A percentile compares a stretch with the other conserved stretches of the same genome.
These are phyloP conservation scores for Haplosporangium sp. DNA, from an alignment of 371 early-diverging fungal genomes.

Conservation along the genomic window DNA sequence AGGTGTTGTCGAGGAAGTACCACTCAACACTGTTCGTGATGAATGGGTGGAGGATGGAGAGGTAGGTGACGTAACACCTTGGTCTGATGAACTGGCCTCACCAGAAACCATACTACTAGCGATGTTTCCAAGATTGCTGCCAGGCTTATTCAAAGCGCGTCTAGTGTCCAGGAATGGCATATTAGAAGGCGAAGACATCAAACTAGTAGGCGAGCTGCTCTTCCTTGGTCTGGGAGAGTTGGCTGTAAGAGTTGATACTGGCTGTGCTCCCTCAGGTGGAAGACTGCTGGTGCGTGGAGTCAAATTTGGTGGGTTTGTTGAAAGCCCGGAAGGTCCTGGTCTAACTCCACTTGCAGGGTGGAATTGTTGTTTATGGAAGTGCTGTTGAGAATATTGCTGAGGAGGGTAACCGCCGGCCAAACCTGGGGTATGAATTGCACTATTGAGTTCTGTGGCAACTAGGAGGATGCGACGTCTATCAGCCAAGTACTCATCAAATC, in stretches of 20 bases:
- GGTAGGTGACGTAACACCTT: conserved; percentile 13
- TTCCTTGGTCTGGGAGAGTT: conserved; percentile 41
- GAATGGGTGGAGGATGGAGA: conserved; percentile 12
- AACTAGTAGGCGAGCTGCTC: conserved; percentile 51
- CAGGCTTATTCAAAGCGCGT: conserved; percentile 12
- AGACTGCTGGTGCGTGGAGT: conserved; percentile 16
- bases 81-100: conserved; percentile 8
- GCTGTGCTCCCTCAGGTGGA: conserved; percentile 10
- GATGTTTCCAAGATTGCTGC: not conserved
- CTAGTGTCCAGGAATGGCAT: conserved; percentile 40
- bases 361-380: conserved; percentile 29
- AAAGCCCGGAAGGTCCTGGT: conserved; percentile 1
- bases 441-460: conserved; percentile 58
- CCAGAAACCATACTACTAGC: conserved; percentile 1
- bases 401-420: conserved; percentile 14
- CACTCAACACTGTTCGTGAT: conserved; percentile 5
- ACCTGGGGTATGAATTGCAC: conserved; percentile 52
- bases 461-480: conserved; percentile 68
- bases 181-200: conserved; percentile 53
- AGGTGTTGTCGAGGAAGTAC: conserved; percentile 12
- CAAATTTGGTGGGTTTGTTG: conserved; percentile 5
- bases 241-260: conserved; percentile 10
- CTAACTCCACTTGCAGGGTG: not conserved
- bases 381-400: conserved; percentile 30
- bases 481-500: conserved; percentile 66